Conservation (phyloP, 208 protist species). For the Leishmania mexicana region DNA sequence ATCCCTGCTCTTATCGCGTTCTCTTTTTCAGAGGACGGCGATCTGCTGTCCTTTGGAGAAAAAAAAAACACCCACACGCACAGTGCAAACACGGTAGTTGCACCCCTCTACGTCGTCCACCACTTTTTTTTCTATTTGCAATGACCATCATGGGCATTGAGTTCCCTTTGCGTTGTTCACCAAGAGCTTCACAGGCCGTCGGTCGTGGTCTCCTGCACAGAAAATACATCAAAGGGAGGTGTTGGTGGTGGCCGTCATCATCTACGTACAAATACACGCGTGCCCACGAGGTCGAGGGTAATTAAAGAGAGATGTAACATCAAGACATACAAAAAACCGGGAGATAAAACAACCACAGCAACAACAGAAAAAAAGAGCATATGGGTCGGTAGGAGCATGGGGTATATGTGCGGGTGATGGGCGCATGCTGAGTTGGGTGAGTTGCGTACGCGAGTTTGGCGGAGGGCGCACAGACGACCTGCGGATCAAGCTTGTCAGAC, state of each 20-base stretch:
- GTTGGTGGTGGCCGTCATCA: not conserved
- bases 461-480: not conserved
- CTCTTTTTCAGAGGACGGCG: not conserved
- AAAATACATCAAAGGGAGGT: not conserved
- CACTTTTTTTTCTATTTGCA: not conserved
- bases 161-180: not conserved
- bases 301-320: not conserved
- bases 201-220: not conserved
- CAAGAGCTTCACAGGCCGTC: not conserved
- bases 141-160: not conserved
- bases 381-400: not conserved
- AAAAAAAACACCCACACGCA: not conserved
- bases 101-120: not conserved
- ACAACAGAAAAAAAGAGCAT: not conserved
- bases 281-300: not conserved
- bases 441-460: not conserved
- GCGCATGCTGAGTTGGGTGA: not conserved
- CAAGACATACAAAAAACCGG: not conserved
- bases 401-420: not conserved
- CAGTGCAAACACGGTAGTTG: not conserved
- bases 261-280: conserved; percentile 11
- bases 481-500: not conserved
- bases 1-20: not conserved
- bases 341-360: not conserved
- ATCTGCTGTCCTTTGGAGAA: not conserved